These are phyloP conservation scores for Amylocystis lapponica DNA, from an alignment of 768 basidiomycete species.

Conservation along the genomic window DNA sequence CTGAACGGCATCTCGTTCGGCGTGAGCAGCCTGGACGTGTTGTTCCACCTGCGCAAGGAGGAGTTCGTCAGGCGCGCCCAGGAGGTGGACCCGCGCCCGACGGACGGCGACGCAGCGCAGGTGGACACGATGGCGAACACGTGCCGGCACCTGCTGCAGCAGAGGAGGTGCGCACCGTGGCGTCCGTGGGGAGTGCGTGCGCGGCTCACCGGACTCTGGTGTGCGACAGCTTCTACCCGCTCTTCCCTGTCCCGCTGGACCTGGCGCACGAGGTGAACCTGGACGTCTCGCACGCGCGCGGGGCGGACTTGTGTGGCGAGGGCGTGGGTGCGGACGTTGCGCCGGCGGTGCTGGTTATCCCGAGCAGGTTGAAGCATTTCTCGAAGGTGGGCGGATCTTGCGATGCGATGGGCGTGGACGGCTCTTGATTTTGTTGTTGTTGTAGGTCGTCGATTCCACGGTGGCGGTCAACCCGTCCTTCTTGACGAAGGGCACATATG, in stretches of 20 bases:
- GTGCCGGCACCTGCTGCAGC: slow-evolving; percentile 77
- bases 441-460: slow-evolving; percentile 71
- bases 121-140: slow-evolving; percentile 76
- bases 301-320: slow-evolving; percentile 30
- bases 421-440: neutral
- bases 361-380: slow-evolving; percentile 88
- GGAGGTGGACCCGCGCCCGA: slow-evolving; percentile 43
- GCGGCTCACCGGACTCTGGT: too few species aligned
- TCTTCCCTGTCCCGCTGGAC: slow-evolving; percentile 82
- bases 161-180: slow-evolving; percentile 59
- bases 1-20: slow-evolving; percentile 81
- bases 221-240: slow-evolving; percentile 88
- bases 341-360: slow-evolving; percentile 83
- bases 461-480: slow-evolving; percentile 84
- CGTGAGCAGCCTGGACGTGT: slow-evolving; percentile 75
- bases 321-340: slow-evolving; percentile 38
- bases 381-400: slow-evolving; percentile 53
- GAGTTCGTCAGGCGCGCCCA: slow-evolving; percentile 66
- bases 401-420: too few species aligned
- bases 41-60: slow-evolving; percentile 87
- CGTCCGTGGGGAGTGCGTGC: too few species aligned
- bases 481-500: slow-evolving; percentile 56
- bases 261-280: slow-evolving; percentile 80
- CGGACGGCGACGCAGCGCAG: slow-evolving; percentile 31
- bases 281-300: slow-evolving; percentile 73